Evolutionary conservation across 768 basidiomycete genomes (phyloP).

Genomic region (Rhodotorula sphaerocarpa): DNA sequence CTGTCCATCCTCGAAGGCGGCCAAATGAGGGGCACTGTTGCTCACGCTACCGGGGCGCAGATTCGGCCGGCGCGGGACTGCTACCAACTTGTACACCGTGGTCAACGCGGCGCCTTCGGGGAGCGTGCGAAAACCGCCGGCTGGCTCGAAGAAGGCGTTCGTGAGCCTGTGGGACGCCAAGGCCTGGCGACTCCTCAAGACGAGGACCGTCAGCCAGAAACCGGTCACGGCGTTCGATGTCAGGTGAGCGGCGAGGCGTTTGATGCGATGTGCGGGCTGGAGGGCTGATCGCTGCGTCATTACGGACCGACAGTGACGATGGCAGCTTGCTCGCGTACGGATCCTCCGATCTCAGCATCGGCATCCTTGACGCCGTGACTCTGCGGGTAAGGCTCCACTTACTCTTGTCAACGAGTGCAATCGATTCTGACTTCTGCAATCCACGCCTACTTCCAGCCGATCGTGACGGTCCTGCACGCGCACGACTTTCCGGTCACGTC

Average conservation of each 20-base stretch:
- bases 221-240: conserved; percentile 80
- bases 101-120: conserved; percentile 55
- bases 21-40: not conserved
- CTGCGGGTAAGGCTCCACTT: conserved; percentile 56
- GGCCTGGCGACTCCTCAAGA: conserved; percentile 60
- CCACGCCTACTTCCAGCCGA: conserved; percentile 52
- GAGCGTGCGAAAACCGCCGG: not conserved
- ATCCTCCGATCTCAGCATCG: conserved; percentile 74
- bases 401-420: not conserved
- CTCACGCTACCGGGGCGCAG: conserved; percentile 2
- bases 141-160: conserved; percentile 28
- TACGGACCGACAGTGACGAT: conserved; percentile 52
- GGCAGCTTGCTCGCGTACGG: conserved; percentile 78
- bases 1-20: not conserved
- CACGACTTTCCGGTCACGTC: conserved; percentile 92
- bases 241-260: not conserved
- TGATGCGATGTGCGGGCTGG: too few species aligned
- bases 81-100: conserved; percentile 57
- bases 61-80: conserved; percentile 55
- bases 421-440: not conserved
- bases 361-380: conserved; percentile 69
- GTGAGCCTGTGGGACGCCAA: conserved; percentile 55
- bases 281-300: not conserved
- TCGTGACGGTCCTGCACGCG: conserved; percentile 78
- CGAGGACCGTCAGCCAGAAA: conserved; percentile 65